Conservation (phyloP, 352 stramenopile genomes). For the Phytophthora capsici region DNA sequence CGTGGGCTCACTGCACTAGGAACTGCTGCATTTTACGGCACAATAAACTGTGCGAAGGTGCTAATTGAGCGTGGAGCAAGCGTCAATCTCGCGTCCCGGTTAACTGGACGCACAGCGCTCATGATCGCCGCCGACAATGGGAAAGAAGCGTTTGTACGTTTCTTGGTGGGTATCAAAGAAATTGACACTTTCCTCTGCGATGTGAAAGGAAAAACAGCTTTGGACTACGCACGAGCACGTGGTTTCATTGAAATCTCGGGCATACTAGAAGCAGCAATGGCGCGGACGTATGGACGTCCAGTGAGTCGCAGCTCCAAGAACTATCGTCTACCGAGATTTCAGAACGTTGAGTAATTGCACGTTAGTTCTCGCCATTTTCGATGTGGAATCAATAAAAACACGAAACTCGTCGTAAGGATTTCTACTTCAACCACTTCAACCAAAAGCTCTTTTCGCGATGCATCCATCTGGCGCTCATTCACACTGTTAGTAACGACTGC, state of each 20-base stretch:
- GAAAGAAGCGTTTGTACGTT: conserved; percentile 57
- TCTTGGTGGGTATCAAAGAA: conserved; percentile 48
- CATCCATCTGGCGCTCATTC: background rate
- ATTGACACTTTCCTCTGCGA: conserved; percentile 50
- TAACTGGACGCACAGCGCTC: conserved; percentile 52
- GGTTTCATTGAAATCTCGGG: conserved; percentile 41
- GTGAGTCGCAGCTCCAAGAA: too few species aligned
- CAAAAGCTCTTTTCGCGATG: background rate
- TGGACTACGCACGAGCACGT: conserved; percentile 42
- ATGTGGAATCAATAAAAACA: too few species aligned
- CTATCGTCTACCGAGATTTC: too few species aligned
- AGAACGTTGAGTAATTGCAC: too few species aligned
- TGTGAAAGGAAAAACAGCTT: conserved; percentile 42
- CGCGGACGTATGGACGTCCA: too few species aligned
- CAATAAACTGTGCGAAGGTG: conserved; percentile 53
- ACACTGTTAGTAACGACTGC: background rate
- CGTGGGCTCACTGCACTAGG: conserved; percentile 51
- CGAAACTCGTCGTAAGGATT: too few species aligned
- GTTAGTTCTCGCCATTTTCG: too few species aligned
- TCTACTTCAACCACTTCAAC: background rate
- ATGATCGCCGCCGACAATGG: conserved; percentile 66
- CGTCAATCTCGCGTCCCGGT: conserved; percentile 48
- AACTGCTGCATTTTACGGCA: conserved; percentile 54
- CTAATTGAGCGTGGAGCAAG: conserved; percentile 60
- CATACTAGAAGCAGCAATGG: conserved; percentile 55